Percentiles rank a stretch among this genome's conserved stretches.
Conservation (phyloP, 257 asterid genomes). For the Anisodus acutangulus region DNA sequence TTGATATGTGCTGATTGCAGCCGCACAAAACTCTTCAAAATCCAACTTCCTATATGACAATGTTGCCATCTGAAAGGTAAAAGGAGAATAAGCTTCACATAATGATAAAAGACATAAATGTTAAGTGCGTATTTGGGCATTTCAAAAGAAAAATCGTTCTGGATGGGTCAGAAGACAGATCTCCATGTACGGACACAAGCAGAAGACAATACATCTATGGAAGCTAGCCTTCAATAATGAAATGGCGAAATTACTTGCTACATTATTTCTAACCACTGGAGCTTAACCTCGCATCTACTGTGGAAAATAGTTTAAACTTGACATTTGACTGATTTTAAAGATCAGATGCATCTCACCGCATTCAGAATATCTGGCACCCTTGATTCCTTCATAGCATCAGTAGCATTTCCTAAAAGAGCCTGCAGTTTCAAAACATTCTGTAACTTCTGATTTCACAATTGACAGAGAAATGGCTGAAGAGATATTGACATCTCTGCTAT, state of each 20-base stretch:
- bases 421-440: slow-evolving; percentile 43
- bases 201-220: neutral
- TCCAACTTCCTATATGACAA: slow-evolving; percentile 74
- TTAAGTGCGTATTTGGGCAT: neutral
- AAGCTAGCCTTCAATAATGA: slow-evolving; percentile 8
- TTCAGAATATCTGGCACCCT: slow-evolving; percentile 83
- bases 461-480: slow-evolving; percentile 10
- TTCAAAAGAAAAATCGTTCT: neutral
- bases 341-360: slow-evolving; percentile 53
- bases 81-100: neutral
- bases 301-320: slow-evolving; percentile 4
- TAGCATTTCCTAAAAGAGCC: slow-evolving; percentile 80
- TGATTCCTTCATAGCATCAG: slow-evolving; percentile 91
- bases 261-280: neutral
- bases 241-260: neutral
- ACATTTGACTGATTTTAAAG: slow-evolving; percentile 8
- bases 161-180: neutral
- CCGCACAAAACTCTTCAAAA: slow-evolving; percentile 87
- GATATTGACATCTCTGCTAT: neutral
- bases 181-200: neutral
- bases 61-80: slow-evolving; percentile 65
- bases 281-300: neutral
- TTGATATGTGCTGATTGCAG: slow-evolving; percentile 87
- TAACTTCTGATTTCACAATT: slow-evolving; percentile 26
- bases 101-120: neutral